phyloP scores from a whole-genome alignment of 169 alveolate genomes.

The Plasmodium cynomolgi region DNA sequence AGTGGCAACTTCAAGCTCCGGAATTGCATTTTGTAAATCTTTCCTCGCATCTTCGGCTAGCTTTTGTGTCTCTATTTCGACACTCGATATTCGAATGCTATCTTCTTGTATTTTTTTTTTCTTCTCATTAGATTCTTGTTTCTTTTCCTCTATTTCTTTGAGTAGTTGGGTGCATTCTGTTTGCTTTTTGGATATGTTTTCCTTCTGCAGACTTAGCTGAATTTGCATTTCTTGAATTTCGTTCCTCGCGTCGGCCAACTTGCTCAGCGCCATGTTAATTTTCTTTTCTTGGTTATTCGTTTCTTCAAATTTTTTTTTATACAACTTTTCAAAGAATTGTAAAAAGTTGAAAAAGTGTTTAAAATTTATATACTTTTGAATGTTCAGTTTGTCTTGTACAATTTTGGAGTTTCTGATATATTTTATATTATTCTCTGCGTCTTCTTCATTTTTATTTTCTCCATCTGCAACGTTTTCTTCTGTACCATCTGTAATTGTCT shows the following conservation, averaged over 20 bases:
- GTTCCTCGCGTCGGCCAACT: slow-evolving; percentile 90
- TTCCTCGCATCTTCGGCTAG: slow-evolving; percentile 96
- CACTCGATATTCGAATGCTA: slow-evolving; percentile 92
- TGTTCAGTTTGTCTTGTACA: slow-evolving; percentile 47
- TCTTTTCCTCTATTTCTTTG: slow-evolving; percentile 88
- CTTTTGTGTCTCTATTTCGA: slow-evolving; percentile 92
- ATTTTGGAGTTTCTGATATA: slow-evolving; percentile 66
- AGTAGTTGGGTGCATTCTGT: slow-evolving; percentile 91
- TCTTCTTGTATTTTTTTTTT: slow-evolving; percentile 91
- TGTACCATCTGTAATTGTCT: slow-evolving; percentile 6
- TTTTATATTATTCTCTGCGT: slow-evolving; percentile 28
- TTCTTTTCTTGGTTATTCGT: slow-evolving; percentile 83
- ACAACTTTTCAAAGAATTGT: slow-evolving; percentile 40
- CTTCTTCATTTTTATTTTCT: slow-evolving; percentile 23
- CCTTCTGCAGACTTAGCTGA: slow-evolving; percentile 88
- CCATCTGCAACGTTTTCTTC: neutral
- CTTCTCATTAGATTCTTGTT: slow-evolving; percentile 79
- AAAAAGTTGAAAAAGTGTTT: slow-evolving; percentile 65
- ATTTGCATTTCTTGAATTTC: slow-evolving; percentile 89
- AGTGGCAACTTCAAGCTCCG: slow-evolving; percentile 95
- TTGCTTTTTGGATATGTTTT: slow-evolving; percentile 88
- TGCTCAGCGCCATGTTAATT: slow-evolving; percentile 90
- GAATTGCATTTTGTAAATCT: slow-evolving; percentile 96
- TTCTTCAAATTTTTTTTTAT: slow-evolving; percentile 71
- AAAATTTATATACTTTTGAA: slow-evolving; percentile 63